phyloP scores from a whole-genome alignment of 2,329 filamentous ascomycete genomes.

The Claviceps sp. region DNA sequence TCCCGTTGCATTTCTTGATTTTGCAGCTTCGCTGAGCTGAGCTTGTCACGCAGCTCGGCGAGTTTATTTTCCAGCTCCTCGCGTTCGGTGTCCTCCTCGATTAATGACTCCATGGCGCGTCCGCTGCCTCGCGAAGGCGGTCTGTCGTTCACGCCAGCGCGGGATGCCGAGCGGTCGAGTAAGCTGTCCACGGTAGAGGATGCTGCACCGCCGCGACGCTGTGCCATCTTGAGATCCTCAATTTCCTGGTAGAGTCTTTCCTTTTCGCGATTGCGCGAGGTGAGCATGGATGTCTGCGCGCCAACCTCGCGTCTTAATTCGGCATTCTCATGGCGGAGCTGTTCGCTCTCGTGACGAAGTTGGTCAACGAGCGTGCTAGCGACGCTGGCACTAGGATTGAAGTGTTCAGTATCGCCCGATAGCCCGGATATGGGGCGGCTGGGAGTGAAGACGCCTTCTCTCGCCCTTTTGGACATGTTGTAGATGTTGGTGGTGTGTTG shows the following conservation, averaged over 20 bases:
- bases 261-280: constrained; percentile 88
- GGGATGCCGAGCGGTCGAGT: constrained; percentile 84
- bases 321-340: constrained; percentile 82
- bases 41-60: constrained; percentile 70
- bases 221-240: constrained; percentile 83
- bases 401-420: constrained; percentile 37
- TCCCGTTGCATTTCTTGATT: constrained; percentile 82
- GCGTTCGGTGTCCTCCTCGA: constrained; percentile 59
- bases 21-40: constrained; percentile 74
- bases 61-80: constrained; percentile 79
- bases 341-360: constrained; percentile 51
- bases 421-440: constrained; percentile 36
- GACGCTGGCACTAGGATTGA: constrained; percentile 39
- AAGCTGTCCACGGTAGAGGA: constrained; percentile 73
- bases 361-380: constrained; percentile 66
- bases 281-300: constrained; percentile 94
- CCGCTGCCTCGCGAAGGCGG: constrained; percentile 64
- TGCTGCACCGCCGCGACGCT: constrained; percentile 52
- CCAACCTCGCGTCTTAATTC: constrained; percentile 85
- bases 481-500: constrained; percentile 54
- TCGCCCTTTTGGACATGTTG: constrained; percentile 46
- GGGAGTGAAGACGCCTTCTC: constrained; percentile 29
- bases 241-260: constrained; percentile 94
- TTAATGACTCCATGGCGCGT: constrained; percentile 47
- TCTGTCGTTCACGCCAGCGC: constrained; percentile 55